Base-by-base conservation (phyloP, 345 rosid species). In the Euphorbia peplus region DNA sequence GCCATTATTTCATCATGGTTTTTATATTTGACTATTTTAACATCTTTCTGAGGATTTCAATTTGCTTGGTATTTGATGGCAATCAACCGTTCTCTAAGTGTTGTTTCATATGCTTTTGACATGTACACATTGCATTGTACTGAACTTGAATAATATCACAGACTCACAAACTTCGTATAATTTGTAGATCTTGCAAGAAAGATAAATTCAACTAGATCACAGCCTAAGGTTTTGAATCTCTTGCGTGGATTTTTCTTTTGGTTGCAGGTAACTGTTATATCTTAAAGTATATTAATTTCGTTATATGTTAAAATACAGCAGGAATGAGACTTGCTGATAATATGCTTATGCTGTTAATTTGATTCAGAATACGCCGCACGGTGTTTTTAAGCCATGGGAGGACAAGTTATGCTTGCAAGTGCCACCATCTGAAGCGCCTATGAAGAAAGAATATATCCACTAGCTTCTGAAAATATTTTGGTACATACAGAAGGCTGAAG, bases 191-290 rank as follows among this genome's bases (percentile, higher is more conserved):
- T 92, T 56, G 68, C 61, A 42, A 48, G 11, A 51, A 72, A 69
- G 66, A 39, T 79, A 21, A 52, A 58, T 53, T 15, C 18, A 8
- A 60, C 60, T 10, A 12, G 32, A 70, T 28, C 63, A 88, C 71
- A 50, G 29, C 63, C 13, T 41, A 73, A 76, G 73, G 75, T 64
- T 51, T 75, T 90, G 69, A 84, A 81, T 75, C 79, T 92, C 53
- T 75, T 92, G 67, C 98, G 95, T 10, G 96, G 91, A 52, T 90
- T 90, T 72, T 83, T 85, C 86, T 92, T 67, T 73, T 90, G 90
- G 82, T 51, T 90, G 74, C 42, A 79, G 83, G 98, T 88, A 71
- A 85, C 78, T 70, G 28, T 39, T 46, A 22, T 53, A 55, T 30
- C 62, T 12, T 22, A n/a, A n/a, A n/a, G n/a, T n/a, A n/a, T n/a